phyloP scores from a whole-genome alignment of 1,284 basidiomycete species.

The Meripilus lineatus region DNA sequence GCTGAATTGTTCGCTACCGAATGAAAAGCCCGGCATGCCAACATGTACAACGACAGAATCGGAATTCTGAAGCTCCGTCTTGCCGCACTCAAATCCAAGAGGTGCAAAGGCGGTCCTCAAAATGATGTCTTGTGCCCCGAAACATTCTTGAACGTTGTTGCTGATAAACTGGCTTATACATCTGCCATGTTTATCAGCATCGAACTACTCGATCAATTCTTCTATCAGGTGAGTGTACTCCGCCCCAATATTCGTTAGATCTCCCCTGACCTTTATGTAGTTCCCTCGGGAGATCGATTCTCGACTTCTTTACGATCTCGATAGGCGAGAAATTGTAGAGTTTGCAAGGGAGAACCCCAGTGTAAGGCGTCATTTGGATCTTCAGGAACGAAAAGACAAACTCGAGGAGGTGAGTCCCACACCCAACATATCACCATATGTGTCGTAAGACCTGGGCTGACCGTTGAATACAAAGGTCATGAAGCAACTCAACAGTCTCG shows the following conservation, averaged over 20 bases:
- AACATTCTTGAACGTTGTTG: constrained; percentile 93
- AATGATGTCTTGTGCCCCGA: constrained; percentile 93
- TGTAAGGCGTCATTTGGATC: constrained; percentile 84
- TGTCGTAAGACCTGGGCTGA: background rate
- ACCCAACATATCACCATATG: background rate
- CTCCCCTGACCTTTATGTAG: constrained; percentile 33
- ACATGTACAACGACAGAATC: constrained; percentile 81
- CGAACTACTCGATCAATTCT: constrained; percentile 96
- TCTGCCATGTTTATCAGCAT: constrained; percentile 99
- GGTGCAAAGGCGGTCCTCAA: constrained; percentile 84
- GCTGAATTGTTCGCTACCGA: constrained; percentile 8
- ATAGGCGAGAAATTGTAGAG: constrained; percentile 78
- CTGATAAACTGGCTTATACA: constrained; percentile 95
- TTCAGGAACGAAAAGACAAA: constrained; percentile 97
- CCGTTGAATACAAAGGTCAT: constrained; percentile 55
- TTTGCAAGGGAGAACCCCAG: constrained; percentile 95
- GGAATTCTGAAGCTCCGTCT: constrained; percentile 82
- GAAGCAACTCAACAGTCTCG: constrained; percentile 84
- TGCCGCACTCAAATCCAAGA: constrained; percentile 79
- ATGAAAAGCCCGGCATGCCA: constrained; percentile 79
- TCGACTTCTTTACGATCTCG: constrained; percentile 88
- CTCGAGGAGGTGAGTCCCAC: constrained; percentile 74
- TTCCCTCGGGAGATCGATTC: constrained; percentile 98
- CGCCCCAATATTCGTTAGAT: background rate
- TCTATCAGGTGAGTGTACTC: constrained; percentile 73